phyloP scores from a whole-genome alignment of 306 rosid genomes.

The Rosa lucieae region DNA sequence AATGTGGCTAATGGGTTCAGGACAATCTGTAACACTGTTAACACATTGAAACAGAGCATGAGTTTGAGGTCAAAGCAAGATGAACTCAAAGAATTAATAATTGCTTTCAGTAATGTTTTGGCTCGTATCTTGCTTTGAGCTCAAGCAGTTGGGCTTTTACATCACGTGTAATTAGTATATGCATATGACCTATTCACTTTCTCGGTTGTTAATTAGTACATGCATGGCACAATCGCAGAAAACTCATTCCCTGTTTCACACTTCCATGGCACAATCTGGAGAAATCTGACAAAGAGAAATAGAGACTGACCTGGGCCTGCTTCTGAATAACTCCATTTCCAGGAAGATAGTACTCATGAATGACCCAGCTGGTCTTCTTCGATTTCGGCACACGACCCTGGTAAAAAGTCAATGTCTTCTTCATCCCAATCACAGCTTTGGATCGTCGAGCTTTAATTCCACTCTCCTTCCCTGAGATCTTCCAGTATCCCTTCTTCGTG shows the following conservation, averaged over 20 bases:
- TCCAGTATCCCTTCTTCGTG: slow-evolving; percentile 62
- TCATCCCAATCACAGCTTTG: slow-evolving; percentile 44
- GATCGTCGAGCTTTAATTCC: slow-evolving; percentile 27
- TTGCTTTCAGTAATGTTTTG: no score
- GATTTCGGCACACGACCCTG: slow-evolving; percentile 26
- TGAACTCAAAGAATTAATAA: no score
- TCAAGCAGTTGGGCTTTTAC: no score
- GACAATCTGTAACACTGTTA: no score
- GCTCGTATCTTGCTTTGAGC: no score
- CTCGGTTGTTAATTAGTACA: no score
- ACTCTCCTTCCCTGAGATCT: slow-evolving; percentile 55
- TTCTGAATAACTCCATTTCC: neutral
- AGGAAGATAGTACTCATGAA: slow-evolving; percentile 53
- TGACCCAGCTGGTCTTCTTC: slow-evolving; percentile 49
- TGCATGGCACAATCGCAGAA: neutral
- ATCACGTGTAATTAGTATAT: no score
- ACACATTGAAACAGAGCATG: no score
- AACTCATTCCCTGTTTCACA: neutral
- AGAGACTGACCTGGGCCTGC: slow-evolving; percentile 25
- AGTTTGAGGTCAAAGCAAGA: no score
- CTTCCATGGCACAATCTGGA: no score
- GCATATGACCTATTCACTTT: no score
- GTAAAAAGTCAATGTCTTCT: slow-evolving; percentile 62
- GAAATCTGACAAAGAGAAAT: neutral
- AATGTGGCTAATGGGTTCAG: no score